Conservation (phyloP, 2,329 filamentous ascomycete species). For the Chrysosphaeria jannelii region DNA sequence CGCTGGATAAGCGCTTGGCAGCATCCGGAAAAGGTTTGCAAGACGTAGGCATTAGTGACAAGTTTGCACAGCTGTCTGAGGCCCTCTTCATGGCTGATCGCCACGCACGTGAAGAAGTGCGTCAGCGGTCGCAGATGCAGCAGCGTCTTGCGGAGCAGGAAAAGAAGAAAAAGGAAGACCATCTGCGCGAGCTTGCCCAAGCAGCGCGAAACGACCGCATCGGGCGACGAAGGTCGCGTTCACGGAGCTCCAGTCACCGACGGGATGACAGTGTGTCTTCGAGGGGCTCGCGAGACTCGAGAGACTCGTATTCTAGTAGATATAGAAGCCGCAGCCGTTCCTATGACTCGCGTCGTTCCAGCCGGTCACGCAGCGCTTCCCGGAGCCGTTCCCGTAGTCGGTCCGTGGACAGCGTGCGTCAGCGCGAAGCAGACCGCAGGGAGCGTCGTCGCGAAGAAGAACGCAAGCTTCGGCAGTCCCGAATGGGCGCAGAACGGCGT, state of each 20-base stretch:
- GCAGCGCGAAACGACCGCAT: slow-evolving; percentile 66
- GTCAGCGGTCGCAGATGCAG: slow-evolving; percentile 79
- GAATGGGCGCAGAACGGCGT: slow-evolving; percentile 80
- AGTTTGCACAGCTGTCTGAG: slow-evolving; percentile 88
- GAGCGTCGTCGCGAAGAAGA: slow-evolving; percentile 63
- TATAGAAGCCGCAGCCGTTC: background rate
- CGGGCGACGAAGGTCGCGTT: slow-evolving; percentile 2
- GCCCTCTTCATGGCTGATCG: slow-evolving; percentile 81
- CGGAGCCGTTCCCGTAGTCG: slow-evolving; percentile 14
- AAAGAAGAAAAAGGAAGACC: slow-evolving; percentile 78
- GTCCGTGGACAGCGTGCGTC: slow-evolving; percentile 26
- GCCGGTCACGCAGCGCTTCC: slow-evolving; percentile 4
- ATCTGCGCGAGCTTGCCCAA: slow-evolving; percentile 61
- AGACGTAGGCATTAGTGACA: slow-evolving; percentile 91
- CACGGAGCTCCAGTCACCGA: too few relatives aligned
- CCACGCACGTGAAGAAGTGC: slow-evolving; percentile 84
- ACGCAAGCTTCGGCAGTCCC: slow-evolving; percentile 67
- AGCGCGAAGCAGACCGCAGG: slow-evolving; percentile 45
- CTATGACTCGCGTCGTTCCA: slow-evolving; percentile 6
- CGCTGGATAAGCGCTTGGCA: slow-evolving; percentile 78
- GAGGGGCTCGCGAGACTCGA: slow-evolving; percentile 1
- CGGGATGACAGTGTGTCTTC: background rate
- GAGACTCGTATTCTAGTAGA: background rate
- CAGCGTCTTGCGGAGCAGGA: slow-evolving; percentile 90
- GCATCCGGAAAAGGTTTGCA: slow-evolving; percentile 78